Evolutionary conservation across 768 basidiomycete genomes (phyloP).

Genomic region (Coprinopsis cinerea): DNA sequence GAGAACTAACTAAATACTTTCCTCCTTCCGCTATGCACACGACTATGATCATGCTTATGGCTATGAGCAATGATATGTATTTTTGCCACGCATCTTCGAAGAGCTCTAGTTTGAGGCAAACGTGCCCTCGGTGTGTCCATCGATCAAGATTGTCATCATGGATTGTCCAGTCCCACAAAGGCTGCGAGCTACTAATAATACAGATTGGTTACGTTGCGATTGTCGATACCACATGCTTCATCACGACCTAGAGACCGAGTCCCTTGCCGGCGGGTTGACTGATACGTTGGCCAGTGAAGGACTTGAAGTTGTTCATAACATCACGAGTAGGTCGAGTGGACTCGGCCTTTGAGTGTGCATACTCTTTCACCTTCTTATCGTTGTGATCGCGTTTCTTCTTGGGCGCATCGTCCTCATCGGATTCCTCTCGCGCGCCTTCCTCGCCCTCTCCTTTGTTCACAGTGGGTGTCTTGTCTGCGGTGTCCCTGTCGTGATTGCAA

Average conservation of each 20-base stretch:
- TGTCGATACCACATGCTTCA: conserved; percentile 1
- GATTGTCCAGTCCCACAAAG: background rate
- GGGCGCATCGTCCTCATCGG: conserved; percentile 33
- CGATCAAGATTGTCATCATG: background rate
- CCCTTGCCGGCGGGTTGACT: conserved; percentile 50
- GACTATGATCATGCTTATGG: conserved; percentile 23
- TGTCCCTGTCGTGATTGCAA: conserved; percentile 1
- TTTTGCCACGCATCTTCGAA: background rate
- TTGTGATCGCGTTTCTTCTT: conserved; percentile 45
- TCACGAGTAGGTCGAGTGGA: conserved; percentile 45
- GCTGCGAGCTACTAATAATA: background rate
- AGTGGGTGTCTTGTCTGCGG: conserved; percentile 13
- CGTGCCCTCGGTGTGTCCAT: background rate
- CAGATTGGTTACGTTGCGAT: background rate
- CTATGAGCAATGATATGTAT: conserved; percentile 17
- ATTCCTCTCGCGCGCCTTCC: conserved; percentile 24
- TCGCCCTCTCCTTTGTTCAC: background rate
- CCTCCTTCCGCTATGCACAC: conserved; percentile 19
- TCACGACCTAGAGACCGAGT: conserved; percentile 18
- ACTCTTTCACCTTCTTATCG: conserved; percentile 42
- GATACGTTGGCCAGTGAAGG: conserved; percentile 41
- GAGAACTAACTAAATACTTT: conserved; percentile 16
- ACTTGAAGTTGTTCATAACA: conserved; percentile 22
- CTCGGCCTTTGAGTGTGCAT: conserved; percentile 40
- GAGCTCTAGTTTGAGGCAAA: background rate